Conservation (phyloP, 495 filamentous ascomycete species). For the Talaromyces adpressus region DNA sequence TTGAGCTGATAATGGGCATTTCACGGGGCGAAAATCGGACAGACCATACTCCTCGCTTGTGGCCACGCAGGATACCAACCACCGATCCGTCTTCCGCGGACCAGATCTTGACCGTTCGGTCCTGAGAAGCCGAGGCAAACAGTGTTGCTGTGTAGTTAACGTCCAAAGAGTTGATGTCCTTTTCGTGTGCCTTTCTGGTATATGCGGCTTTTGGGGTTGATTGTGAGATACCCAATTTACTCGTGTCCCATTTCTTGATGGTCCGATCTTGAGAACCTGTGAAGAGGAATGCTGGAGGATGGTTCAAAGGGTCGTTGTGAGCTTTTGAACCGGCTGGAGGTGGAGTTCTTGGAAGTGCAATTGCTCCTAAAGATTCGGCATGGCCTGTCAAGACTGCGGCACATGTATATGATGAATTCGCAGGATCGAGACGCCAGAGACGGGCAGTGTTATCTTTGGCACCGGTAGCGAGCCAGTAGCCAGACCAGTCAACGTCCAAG, state of each 20-base stretch:
- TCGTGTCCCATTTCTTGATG: constrained; percentile 82
- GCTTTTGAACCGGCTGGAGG: constrained; percentile 61
- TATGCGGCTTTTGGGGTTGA: constrained; percentile 53
- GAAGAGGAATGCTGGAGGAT: constrained; percentile 76
- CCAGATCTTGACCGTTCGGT: constrained; percentile 96
- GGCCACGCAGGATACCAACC: constrained; percentile 81
- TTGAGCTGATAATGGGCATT: constrained; percentile 65
- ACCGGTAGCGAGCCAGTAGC: constrained; percentile 91
- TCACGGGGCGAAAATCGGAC: constrained; percentile 77
- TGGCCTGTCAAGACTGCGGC: constrained; percentile 81
- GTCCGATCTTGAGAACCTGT: constrained; percentile 94
- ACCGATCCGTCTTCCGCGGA: constrained; percentile 80
- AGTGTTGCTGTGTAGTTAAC: constrained; percentile 59
- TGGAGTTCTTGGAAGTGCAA: constrained; percentile 64
- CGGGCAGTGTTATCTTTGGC: constrained; percentile 94
- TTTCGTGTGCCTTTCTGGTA: constrained; percentile 93
- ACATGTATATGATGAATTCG: constrained; percentile 65
- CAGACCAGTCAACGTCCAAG: constrained; percentile 90
- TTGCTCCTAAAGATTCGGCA: constrained; percentile 89
- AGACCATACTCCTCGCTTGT: constrained; percentile 91
- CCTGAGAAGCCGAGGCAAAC: constrained; percentile 94
- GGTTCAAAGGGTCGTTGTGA: constrained; percentile 56
- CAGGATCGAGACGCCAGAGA: constrained; percentile 82
- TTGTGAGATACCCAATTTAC: constrained; percentile 34
- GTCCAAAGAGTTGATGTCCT: constrained; percentile 95